Conservation (phyloP, 192 early-diverging fungal genomes). For the Rhizophagus sp. region DNA sequence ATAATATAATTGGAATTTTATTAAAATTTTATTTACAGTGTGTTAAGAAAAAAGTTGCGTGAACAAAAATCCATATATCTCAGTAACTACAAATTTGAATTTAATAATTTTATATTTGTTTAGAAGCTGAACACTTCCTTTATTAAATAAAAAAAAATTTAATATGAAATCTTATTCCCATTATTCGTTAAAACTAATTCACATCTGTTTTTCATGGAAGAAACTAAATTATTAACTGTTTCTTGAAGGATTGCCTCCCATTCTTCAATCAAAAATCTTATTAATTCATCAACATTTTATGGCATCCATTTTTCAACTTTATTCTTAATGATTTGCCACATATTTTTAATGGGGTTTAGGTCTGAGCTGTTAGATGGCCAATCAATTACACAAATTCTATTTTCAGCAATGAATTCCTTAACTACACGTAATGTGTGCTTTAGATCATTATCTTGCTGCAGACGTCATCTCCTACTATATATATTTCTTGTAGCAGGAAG, state of each 20-base stretch:
- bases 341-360: not conserved
- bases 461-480: not conserved
- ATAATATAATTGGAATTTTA: no score
- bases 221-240: no score
- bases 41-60: no score
- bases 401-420: not conserved
- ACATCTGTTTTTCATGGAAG: no score
- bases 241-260: not conserved
- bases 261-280: not conserved
- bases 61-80: no score
- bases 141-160: no score
- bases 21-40: no score
- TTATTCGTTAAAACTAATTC: no score
- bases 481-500: not conserved
- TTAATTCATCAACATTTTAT: not conserved
- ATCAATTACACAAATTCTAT: not conserved
- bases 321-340: not conserved
- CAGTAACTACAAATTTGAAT: no score
- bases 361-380: not conserved
- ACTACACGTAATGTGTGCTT: not conserved
- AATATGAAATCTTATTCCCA: no score
- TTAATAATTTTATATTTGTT: no score
- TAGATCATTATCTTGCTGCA: not conserved
- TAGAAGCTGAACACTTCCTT: no score
- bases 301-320: not conserved